Evolutionary conservation across 257 asterid genomes (phyloP), one percentile per base, ranked within the genome.

Genomic region (Solanum medicagineum): DNA sequence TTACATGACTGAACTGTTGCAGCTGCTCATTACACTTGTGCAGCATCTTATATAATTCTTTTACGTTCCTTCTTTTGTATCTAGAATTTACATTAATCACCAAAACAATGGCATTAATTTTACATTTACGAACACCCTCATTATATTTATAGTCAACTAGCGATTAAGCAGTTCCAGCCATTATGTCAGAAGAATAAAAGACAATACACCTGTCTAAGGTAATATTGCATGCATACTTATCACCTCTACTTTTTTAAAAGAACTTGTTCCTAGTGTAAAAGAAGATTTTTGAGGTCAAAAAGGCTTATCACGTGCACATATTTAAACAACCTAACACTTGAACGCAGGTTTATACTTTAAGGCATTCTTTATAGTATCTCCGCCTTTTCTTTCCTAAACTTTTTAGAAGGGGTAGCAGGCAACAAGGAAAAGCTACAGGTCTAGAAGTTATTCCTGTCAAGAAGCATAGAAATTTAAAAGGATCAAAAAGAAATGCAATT

Each of bases 11-110:
- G 89, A 97, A 97, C 86, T 94, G 94, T 81, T 95, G 89, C 89
- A 97, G 93, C 91, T 97, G 94, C 91, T 97, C 99, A 79, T 92
- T 95, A 81, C 98, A 97, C 90, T 91, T 95, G 92, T 97, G 98
- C 87, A 97, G 97, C 94, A 91, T 86, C 91, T 92, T 97, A 85
- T 93, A 87, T 88, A 97, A 86, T 55, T 97, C 99, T 86, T 97
- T 97, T 84, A 95, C 87, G 89, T 88, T 90, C 90, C 81, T 93
- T 70, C 97, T 88, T 86, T 94, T 95, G 87, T 93, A 92, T 92
- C 99, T 97, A 87, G 22, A 90, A 83, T 89, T 86, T 63, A 26
- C 62, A 71, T 71, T 71, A 71, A 71, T 20, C 55, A 42, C 54
- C 80, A 71, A 42, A 42, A n/a, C 12, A 73, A 73, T 44, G 36